phyloP scores from a whole-genome alignment of 139 green algal genomes.

The Micractinium sp. region DNA sequence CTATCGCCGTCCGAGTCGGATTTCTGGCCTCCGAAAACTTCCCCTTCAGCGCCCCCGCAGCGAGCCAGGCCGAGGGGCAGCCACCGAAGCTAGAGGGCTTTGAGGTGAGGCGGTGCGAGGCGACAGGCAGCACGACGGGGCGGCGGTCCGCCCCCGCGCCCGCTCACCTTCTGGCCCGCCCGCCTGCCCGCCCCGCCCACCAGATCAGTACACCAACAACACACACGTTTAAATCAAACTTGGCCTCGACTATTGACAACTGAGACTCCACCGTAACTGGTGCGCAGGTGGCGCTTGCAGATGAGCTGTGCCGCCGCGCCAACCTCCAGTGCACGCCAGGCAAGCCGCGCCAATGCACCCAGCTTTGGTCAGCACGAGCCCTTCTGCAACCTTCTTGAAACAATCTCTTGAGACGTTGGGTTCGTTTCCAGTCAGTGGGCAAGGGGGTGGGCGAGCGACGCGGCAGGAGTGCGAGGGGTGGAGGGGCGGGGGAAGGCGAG shows the following conservation, averaged over 20 bases:
- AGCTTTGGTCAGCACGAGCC: not conserved
- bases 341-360: not conserved
- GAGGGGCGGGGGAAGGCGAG: too few relatives aligned
- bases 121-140: too few relatives aligned
- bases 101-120: not conserved
- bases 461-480: too few relatives aligned
- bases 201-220: too few relatives aligned
- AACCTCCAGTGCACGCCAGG: slow-evolving; percentile 5
- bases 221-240: too few relatives aligned
- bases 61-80: not conserved
- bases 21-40: not conserved
- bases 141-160: too few relatives aligned
- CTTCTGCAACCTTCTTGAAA: not conserved
- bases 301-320: not conserved
- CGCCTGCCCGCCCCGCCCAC: too few relatives aligned
- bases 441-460: too few relatives aligned
- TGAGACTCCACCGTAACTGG: too few relatives aligned
- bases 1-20: not conserved
- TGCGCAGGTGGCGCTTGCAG: not conserved
- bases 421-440: not conserved
- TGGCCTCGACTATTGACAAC: too few relatives aligned
- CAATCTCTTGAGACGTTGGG: not conserved
- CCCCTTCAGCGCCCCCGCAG: not conserved
- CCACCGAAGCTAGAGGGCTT: not conserved
- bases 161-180: too few relatives aligned